Evolutionary conservation across 306 rosid genomes (phyloP).

Genomic region (Trifolium fragiferum): DNA sequence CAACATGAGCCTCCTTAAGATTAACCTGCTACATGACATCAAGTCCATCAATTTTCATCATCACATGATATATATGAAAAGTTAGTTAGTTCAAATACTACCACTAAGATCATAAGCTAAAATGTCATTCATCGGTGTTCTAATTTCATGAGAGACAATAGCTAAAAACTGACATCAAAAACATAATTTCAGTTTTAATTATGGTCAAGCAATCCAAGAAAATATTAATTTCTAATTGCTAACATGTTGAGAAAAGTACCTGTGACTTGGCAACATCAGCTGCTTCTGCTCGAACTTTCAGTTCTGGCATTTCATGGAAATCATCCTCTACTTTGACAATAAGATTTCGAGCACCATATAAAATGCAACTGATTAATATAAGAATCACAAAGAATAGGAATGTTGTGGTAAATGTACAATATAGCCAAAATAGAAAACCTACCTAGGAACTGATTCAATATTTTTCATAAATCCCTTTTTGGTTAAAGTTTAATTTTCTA

Average conservation of each 20-base stretch:
- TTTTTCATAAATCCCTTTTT: no score
- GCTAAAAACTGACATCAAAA: slow-evolving; percentile 80
- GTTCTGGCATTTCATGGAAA: slow-evolving; percentile 70
- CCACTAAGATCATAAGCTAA: no score
- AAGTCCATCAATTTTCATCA: no score
- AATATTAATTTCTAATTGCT: slow-evolving; percentile 1
- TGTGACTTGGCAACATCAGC: slow-evolving; percentile 97
- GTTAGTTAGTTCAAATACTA: no score
- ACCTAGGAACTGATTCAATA: no score
- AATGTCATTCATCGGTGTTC: slow-evolving; percentile 99
- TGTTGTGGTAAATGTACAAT: no score
- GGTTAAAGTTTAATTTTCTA: no score
- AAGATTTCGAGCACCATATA: slow-evolving; percentile 89
- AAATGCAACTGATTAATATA: slow-evolving; percentile 79
- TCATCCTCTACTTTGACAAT: slow-evolving; percentile 96
- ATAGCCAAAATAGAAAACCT: no score
- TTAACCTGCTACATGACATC: no score
- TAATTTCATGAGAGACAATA: slow-evolving; percentile 96
- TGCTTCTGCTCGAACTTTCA: slow-evolving; percentile 88
- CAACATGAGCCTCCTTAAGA: no score
- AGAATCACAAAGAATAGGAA: slow-evolving; percentile 80
- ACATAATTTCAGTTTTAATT: slow-evolving; percentile 29
- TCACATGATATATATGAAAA: no score
- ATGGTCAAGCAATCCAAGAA: slow-evolving; percentile 30
- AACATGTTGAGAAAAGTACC: slow-evolving; percentile 55